Conservation (phyloP, 2,329 filamentous ascomycete species). For the Trichophyton mentagrophytes region DNA sequence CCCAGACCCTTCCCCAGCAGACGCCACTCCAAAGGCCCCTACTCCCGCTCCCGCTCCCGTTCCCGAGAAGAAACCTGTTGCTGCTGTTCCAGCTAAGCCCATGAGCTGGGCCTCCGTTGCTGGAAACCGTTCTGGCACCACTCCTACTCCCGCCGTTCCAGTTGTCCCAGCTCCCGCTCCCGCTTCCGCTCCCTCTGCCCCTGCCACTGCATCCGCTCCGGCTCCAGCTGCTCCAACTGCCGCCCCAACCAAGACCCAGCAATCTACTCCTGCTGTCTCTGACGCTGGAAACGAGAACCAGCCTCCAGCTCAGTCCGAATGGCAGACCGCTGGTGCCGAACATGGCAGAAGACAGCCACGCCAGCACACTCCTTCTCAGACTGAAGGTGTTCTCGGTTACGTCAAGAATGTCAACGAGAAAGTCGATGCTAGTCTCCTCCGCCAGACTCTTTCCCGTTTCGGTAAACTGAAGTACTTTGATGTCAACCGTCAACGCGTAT, state of each 20-base stretch:
- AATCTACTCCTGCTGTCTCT: constrained; percentile 26
- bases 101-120: constrained; percentile 55
- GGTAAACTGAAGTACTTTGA: constrained; percentile 53
- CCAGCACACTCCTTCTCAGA: constrained; percentile 50
- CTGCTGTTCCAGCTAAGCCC: constrained; percentile 31
- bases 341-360: constrained; percentile 77
- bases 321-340: constrained; percentile 70
- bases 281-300: constrained; percentile 67
- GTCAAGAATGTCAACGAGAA: constrained; percentile 93
- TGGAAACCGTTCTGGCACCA: constrained; percentile 31
- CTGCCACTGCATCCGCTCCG: constrained; percentile 22
- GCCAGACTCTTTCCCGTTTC: constrained; percentile 55
- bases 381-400: constrained; percentile 65
- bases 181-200: constrained; percentile 21
- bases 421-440: constrained; percentile 62
- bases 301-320: constrained; percentile 53
- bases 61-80: constrained; percentile 42
- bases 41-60: constrained; percentile 27
- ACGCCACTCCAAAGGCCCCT: constrained; percentile 35
- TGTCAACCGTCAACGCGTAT: constrained; percentile 62
- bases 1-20: constrained; percentile 45
- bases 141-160: constrained; percentile 23
- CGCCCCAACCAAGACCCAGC: constrained; percentile 20
- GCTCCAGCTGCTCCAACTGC: constrained; percentile 25
- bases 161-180: constrained; percentile 22